These are phyloP conservation scores for Arabis hirsuta DNA, from an alignment of 345 rosid species.

Conservation along the genomic window DNA sequence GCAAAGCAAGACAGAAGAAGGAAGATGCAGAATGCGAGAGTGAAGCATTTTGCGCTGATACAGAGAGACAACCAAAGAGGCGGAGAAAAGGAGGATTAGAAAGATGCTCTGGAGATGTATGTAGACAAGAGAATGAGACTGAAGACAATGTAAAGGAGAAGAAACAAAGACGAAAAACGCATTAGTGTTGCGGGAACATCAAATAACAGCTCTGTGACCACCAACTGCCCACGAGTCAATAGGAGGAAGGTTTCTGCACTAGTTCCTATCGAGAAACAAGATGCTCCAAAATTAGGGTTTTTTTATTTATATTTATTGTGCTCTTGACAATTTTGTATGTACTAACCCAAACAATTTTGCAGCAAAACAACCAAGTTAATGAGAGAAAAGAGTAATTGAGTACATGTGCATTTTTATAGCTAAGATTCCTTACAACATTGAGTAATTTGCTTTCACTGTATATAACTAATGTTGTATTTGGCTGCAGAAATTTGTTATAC, in stretches of 20 bases:
- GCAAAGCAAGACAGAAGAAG: too few relatives aligned
- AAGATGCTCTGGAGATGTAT: constrained; percentile 16
- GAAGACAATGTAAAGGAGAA: constrained; percentile 24
- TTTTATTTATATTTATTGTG: too few relatives aligned
- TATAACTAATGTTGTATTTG: too few relatives aligned
- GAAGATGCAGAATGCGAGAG: too few relatives aligned
- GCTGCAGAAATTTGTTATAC: too few relatives aligned
- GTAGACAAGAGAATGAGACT: constrained; percentile 26
- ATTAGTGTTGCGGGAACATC: constrained; percentile 30
- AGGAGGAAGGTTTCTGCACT: constrained; percentile 41
- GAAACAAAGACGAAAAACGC: constrained; percentile 6
- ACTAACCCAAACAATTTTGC: constrained; percentile 10
- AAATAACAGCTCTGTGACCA: constrained; percentile 20
- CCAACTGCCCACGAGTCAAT: too few relatives aligned
- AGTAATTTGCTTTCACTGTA: too few relatives aligned
- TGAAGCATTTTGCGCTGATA: too few relatives aligned
- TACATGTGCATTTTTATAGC: background rate
- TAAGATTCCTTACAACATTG: too few relatives aligned
- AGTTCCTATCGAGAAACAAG: constrained; percentile 32
- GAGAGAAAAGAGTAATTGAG: background rate
- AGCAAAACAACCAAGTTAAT: background rate
- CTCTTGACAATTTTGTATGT: constrained; percentile 36
- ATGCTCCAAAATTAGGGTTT: constrained; percentile 27
- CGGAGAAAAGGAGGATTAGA: constrained; percentile 24
- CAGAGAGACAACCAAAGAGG: constrained; percentile 41